Evolutionary conservation across 2,329 filamentous ascomycete species (phyloP), one percentile per base, ranked within the genome.

Genomic region (Blastomyces gilchristii): DNA sequence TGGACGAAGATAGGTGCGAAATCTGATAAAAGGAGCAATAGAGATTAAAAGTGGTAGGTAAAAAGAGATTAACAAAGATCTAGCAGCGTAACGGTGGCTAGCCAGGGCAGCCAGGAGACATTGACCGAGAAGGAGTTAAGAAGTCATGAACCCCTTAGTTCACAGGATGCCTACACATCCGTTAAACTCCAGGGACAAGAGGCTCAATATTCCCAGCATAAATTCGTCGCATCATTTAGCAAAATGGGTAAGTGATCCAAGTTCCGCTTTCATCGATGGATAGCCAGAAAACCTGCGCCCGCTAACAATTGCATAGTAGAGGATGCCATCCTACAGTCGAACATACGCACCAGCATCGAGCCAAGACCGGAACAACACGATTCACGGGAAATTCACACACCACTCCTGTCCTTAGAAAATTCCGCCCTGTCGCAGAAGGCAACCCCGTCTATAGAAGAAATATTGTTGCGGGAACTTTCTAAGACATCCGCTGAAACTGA

Each of bases 191-290:
- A n/a, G 9, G 45, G n/a, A 22, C 45, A 22, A 22, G 45, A 22
- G n/a, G 45, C 22, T 49, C 45, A 49, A 22, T 22, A 9, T 22
- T 11, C 2, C n/a, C 18, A 22, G 2, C 18, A 49, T 79, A 77
- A 64, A 65, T 66, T 31, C 60, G 65, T 3, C 79, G 77, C 62
- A 62, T 61, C 63, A 39, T 34, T 39, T 22, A 37, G 31, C 18
- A 39, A 34, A 9, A 56, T 56, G 16, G 8, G 52, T 56, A 56
- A 34, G 52, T 56, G n/a, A 18, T n/a, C 52, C 14, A 18, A 0
- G 9, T 28, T 28, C 49, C n/a, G 3, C 22, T 52, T 28, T 5
- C 9, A 52, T 28, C 12, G 9, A 22, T 11, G 5, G 18, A 22
- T 6, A n/a, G 45, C 45, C 45, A 49, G 45, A 22, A 22, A 49